Evolutionary conservation across 441 rosid species (phyloP), one percentile per base, ranked within the genome.

Genomic region (Pelargonium fulgidum): DNA sequence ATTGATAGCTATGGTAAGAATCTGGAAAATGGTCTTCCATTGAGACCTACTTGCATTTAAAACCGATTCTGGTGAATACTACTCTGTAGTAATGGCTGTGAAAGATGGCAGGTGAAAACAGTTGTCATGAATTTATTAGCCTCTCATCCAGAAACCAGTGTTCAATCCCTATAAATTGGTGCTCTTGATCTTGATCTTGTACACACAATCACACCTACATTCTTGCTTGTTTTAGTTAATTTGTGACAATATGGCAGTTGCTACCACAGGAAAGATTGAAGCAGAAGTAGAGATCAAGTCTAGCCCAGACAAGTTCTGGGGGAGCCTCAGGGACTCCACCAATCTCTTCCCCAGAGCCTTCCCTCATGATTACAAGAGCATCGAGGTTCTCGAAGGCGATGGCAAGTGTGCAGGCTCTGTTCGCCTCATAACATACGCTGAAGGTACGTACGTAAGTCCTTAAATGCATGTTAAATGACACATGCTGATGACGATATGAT

Each of bases 331-430:
- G 22, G 87, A 90, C 68, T 86, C 92, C 14, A 71, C 87, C 73
- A 70, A 70, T 24, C 80, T 86, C 54, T 86, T 89, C 68, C 94
- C 97, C 36, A 84, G 78, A 77, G 78, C 75, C 66, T 86, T 90
- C 70, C 88, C 98, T 72, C 78, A 89, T 13, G 88, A 89, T 70
- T 90, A 87, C 85, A 85, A 86, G 85, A 77, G 79, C 82, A 90
- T 93, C 73, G 78, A 86, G 75, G 88, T 90, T n/a, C 86, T 89
- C 0, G 81, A 87, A 63, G 97, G 98, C 8, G 97, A 93, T 69
- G 97, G 96, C 68, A 89, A 89, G 73, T 76, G 83, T 36, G 79
- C 83, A 26, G 96, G 96, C 70, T 84, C 97, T 19, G 63, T 89
- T 64, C 93, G 96, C 59, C 87, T 81, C 78, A 48, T 92, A 33